phyloP scores from a whole-genome alignment of 1,139 yeast genomes.

The Kurtzmaniella quercitrusa region DNA sequence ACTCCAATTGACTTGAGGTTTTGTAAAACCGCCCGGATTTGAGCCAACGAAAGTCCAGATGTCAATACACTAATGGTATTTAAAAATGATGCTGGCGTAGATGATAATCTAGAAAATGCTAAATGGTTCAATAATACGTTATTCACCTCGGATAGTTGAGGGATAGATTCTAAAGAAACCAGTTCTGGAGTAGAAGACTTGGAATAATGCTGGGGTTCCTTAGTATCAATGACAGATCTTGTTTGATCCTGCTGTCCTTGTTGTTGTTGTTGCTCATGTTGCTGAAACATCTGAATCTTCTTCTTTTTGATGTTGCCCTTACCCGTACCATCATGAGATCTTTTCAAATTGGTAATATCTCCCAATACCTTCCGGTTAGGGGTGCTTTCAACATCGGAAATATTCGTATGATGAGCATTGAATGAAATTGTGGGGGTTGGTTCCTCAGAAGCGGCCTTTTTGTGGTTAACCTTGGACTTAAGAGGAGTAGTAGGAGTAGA shows the following conservation, averaged over 20 bases:
- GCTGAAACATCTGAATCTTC: background rate
- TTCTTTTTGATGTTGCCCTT: background rate
- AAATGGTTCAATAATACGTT: constrained; percentile 76
- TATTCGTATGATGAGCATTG: background rate
- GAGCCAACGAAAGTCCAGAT: constrained; percentile 38
- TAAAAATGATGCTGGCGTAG: constrained; percentile 74
- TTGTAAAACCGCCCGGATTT: constrained; percentile 49
- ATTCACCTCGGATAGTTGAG: constrained; percentile 47
- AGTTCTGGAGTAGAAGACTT: constrained; percentile 14
- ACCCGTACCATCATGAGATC: constrained; percentile 1
- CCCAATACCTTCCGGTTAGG: background rate
- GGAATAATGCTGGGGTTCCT: background rate
- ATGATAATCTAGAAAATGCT: constrained; percentile 84
- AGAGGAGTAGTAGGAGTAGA: constrained; percentile 16
- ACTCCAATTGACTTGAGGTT: constrained; percentile 67
- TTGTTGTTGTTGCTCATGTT: constrained; percentile 6
- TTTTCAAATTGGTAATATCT: constrained; percentile 1
- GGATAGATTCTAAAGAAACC: constrained; percentile 26
- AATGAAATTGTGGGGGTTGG: constrained; percentile 15
- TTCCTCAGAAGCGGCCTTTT: constrained; percentile 19
- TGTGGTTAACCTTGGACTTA: constrained; percentile 9
- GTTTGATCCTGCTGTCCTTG: background rate
- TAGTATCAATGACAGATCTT: too few relatives aligned
- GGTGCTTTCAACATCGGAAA: background rate
- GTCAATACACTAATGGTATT: constrained; percentile 54